These are phyloP conservation scores for Lagenaria siceraria DNA, from an alignment of 306 rosid species.

Conservation along the genomic window DNA sequence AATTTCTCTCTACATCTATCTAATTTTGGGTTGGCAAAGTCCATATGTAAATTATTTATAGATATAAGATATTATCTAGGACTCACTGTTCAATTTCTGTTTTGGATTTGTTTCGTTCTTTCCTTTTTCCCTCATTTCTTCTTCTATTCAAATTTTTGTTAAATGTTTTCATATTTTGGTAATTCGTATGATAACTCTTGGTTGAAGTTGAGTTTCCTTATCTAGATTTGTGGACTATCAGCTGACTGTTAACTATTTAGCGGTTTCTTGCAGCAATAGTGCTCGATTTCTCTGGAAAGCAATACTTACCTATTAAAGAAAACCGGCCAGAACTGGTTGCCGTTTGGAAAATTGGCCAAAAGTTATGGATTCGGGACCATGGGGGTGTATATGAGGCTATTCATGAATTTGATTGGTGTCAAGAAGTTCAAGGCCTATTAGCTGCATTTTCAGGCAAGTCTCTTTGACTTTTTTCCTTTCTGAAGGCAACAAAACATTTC, in stretches of 20 bases:
- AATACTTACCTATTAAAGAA: conserved; percentile 54
- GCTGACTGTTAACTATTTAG: conserved; percentile 12
- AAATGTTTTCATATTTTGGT: background rate
- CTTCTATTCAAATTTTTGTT: background rate
- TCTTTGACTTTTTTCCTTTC: background rate
- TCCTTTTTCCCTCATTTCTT: background rate
- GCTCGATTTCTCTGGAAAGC: conserved; percentile 90
- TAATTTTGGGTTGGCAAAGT: background rate
- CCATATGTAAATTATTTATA: background rate
- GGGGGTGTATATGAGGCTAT: conserved; percentile 62
- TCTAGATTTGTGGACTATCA: background rate
- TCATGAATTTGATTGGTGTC: conserved; percentile 65
- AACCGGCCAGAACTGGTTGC: conserved; percentile 56
- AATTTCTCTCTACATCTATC: background rate
- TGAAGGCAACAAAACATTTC: background rate
- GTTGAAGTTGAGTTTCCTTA: conserved; percentile 1
- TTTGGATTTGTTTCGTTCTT: background rate
- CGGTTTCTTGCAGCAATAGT: conserved; percentile 59
- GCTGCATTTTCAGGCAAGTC: conserved; percentile 77
- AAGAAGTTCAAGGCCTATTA: conserved; percentile 47
- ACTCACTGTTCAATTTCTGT: background rate
- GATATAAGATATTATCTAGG: background rate
- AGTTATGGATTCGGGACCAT: conserved; percentile 62
- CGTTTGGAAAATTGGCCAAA: conserved; percentile 70
- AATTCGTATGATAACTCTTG: background rate